phyloP scores from a whole-genome alignment of 2,329 filamentous ascomycete genomes.

The Phialemoniopsis sp. region DNA sequence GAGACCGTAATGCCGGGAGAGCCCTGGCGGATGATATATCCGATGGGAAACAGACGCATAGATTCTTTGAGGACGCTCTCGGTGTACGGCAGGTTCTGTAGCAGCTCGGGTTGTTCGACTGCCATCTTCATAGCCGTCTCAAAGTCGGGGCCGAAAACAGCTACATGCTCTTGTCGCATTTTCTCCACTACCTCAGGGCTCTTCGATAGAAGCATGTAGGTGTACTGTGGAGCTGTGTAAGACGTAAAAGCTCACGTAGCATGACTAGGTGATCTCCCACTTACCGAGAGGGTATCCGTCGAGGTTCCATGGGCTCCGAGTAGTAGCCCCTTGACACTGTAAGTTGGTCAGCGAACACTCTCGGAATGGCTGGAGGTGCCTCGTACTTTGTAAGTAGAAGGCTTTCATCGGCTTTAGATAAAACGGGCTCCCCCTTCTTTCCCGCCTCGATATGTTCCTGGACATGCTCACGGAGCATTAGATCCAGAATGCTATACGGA shows the following conservation, averaged over 20 bases:
- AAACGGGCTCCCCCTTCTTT: too few relatives aligned
- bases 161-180: too few relatives aligned
- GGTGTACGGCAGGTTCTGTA: conserved; percentile 5
- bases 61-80: conserved; percentile 10
- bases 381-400: conserved; percentile 12
- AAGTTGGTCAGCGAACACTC: neutral
- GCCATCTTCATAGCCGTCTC: too few relatives aligned
- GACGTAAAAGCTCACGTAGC: too few relatives aligned
- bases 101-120: too few relatives aligned
- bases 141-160: too few relatives aligned
- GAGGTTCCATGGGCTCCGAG: conserved; percentile 20
- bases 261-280: too few relatives aligned
- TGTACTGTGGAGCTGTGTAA: too few relatives aligned
- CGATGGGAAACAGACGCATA: conserved; percentile 9
- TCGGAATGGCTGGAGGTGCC: too few relatives aligned
- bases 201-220: too few relatives aligned
- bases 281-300: conserved; percentile 6
- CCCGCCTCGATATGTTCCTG: conserved; percentile 3
- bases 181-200: too few relatives aligned
- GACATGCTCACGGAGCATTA: conserved; percentile 15
- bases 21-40: conserved; percentile 5
- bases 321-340: conserved; percentile 16
- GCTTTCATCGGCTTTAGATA: conserved; percentile 5
- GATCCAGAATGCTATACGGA: conserved; percentile 12
- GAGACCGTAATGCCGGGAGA: conserved; percentile 6